Percentiles rank a stretch among this genome's conserved stretches.
Conservation (phyloP, 2,329 filamentous ascomycete genomes). For the Curvularia sp. region DNA sequence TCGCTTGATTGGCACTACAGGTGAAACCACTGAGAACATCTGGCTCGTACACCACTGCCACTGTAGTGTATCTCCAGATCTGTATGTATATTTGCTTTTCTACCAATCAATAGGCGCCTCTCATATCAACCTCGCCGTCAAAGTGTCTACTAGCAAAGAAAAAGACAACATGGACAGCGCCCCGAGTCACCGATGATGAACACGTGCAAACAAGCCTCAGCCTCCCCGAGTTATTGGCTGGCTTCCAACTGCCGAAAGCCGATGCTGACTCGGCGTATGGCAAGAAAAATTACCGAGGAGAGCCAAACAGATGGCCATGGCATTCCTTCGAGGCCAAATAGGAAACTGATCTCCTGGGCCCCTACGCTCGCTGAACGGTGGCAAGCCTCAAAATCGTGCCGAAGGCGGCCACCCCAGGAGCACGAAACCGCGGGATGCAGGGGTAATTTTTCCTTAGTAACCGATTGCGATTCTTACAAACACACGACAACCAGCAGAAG, state of each 20-base stretch:
- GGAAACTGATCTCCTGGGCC: conserved; percentile 3
- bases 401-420: background rate
- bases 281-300: background rate
- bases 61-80: background rate
- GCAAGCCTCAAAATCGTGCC: background rate
- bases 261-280: conserved; percentile 8
- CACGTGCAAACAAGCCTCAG: background rate
- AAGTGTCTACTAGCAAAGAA: background rate
- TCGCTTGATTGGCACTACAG: conserved; percentile 7
- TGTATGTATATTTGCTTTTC: background rate
- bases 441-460: background rate
- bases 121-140: background rate
- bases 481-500: background rate
- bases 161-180: background rate
- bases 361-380: background rate
- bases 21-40: conserved; percentile 1
- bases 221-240: conserved; percentile 2
- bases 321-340: conserved; percentile 1
- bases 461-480: background rate
- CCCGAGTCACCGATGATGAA: background rate
- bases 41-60: conserved; percentile 5
- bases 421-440: background rate
- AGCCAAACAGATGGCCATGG: conserved; percentile 3
- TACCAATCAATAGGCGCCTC: background rate
- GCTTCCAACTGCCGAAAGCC: background rate